A percentile compares a stretch with the other conserved stretches of the same genome.
These are phyloP conservation scores for Coniochaeta prunicola DNA, from an alignment of 2,329 filamentous ascomycete species.

Conservation along the genomic window DNA sequence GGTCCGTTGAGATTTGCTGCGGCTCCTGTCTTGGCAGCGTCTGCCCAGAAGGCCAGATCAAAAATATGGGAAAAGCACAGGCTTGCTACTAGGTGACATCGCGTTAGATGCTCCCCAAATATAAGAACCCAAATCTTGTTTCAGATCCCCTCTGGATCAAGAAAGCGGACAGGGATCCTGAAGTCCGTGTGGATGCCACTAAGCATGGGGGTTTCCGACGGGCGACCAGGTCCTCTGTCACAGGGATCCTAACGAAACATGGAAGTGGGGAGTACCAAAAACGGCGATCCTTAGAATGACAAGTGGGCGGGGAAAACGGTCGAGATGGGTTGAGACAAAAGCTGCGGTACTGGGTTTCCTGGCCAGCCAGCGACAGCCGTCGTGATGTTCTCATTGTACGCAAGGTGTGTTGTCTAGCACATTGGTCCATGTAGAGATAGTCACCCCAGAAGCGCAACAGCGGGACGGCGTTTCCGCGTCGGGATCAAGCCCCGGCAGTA, in stretches of 20 bases:
- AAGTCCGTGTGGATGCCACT: background rate
- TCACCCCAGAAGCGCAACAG: background rate
- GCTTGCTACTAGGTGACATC: conserved; percentile 1
- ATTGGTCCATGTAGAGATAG: background rate
- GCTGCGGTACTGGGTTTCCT: background rate
- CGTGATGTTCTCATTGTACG: too few relatives aligned
- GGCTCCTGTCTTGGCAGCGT: background rate
- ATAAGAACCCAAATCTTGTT: conserved; percentile 4
- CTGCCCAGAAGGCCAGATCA: background rate
- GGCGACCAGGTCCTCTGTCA: background rate
- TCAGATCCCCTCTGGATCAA: background rate
- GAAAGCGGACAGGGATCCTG: background rate
- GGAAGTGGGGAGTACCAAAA: background rate
- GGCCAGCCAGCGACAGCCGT: background rate
- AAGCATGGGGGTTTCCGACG: background rate
- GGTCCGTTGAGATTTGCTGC: background rate
- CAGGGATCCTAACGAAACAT: background rate
- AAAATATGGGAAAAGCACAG: background rate
- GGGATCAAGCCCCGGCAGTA: background rate
- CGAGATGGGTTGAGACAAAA: background rate
- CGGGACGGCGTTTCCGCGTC: background rate
- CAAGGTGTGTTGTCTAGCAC: background rate
- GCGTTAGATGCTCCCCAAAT: background rate
- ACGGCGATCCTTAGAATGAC: background rate
- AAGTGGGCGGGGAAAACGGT: background rate